Conservation (phyloP, 169 alveolate genomes). For the Eimeria tenella region DNA sequence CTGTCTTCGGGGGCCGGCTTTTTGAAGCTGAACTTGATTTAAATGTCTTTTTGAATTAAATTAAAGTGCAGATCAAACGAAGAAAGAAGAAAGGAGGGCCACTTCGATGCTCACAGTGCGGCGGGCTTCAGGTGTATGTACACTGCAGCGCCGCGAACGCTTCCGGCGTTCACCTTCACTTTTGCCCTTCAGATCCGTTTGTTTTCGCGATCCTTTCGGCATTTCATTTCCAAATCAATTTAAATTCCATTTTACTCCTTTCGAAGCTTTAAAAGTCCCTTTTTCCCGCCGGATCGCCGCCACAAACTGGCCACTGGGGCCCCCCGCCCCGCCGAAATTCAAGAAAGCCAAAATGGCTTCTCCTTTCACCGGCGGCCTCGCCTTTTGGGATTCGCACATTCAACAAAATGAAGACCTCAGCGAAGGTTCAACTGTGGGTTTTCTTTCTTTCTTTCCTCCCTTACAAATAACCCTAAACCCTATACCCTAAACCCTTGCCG, state of each 20-base stretch:
- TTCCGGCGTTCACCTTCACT: background rate
- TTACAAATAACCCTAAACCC: background rate
- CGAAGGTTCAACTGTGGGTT: background rate
- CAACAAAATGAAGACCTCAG: background rate
- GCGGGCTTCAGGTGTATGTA: background rate
- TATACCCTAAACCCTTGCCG: too few species aligned
- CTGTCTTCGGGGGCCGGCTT: background rate
- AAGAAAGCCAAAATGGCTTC: conserved; percentile 23
- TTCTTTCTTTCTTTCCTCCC: background rate
- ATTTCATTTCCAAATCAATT: background rate
- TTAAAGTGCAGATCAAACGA: too few species aligned
- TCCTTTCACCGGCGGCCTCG: conserved; percentile 73
- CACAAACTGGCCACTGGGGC: too few species aligned
- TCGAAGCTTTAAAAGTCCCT: background rate
- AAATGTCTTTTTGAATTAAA: background rate
- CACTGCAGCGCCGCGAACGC: background rate
- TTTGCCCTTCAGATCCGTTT: background rate
- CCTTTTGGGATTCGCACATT: conserved; percentile 35
- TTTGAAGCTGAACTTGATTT: background rate
- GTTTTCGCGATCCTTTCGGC: background rate
- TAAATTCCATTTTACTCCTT: background rate
- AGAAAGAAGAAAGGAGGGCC: background rate
- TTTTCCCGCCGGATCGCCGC: too few species aligned
- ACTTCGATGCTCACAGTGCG: background rate
- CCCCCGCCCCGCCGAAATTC: background rate